Evolutionary conservation across 2,329 filamentous ascomycete species (phyloP).

Genomic region (Venturia pyrina): DNA sequence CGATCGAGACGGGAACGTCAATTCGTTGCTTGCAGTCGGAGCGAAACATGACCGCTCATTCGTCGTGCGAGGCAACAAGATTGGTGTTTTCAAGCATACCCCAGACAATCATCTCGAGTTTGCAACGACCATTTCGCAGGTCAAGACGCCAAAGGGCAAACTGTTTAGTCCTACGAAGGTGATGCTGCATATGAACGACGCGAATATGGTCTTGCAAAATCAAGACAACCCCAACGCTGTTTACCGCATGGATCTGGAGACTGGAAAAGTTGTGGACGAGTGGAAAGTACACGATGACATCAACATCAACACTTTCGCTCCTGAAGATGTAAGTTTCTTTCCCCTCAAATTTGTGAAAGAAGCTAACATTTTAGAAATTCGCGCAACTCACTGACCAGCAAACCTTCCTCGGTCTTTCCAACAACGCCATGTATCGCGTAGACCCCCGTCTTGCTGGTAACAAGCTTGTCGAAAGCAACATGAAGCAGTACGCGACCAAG

Average conservation of each 20-base stretch:
- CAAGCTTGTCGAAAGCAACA: constrained; percentile 84
- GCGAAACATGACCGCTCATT: constrained; percentile 97
- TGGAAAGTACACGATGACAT: constrained; percentile 99
- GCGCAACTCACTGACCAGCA: constrained; percentile 93
- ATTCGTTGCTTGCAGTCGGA: constrained; percentile 88
- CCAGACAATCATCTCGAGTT: constrained; percentile 88
- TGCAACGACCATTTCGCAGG: constrained; percentile 92
- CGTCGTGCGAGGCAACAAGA: constrained; percentile 93
- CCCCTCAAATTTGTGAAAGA: neutral
- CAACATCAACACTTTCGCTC: constrained; percentile 80
- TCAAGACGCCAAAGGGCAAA: constrained; percentile 77
- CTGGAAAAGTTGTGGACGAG: constrained; percentile 95
- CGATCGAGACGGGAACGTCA: constrained; percentile 71
- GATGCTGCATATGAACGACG: constrained; percentile 87
- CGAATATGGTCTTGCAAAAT: constrained; percentile 83
- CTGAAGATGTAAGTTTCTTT: constrained; percentile 56
- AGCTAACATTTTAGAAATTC: constrained; percentile 58
- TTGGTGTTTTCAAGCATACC: constrained; percentile 97
- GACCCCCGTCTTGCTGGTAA: constrained; percentile 83
- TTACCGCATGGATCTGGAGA: constrained; percentile 95
- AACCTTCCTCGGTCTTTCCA: constrained; percentile 86
- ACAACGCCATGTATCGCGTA: constrained; percentile 86
- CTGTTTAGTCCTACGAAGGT: constrained; percentile 92
- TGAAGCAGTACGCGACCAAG: constrained; percentile 95
- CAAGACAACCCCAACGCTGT: constrained; percentile 74